Evolutionary conservation across 257 asterid genomes (phyloP).

Genomic region (Solanum sparsipilum): DNA sequence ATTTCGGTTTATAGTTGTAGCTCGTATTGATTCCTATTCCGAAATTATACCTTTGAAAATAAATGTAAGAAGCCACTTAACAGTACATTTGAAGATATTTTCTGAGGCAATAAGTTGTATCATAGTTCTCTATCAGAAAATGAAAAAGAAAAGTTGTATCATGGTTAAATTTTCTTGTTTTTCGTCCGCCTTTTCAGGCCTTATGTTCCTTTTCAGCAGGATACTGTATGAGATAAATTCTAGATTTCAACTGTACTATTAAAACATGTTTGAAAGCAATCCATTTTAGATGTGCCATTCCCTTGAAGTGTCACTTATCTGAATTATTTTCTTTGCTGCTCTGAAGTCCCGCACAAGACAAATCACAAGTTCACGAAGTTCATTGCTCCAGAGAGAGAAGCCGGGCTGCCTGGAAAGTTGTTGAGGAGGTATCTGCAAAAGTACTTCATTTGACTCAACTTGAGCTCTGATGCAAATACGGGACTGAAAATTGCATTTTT

Average conservation of each 20-base stretch:
- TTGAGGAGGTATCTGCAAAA: constrained; percentile 50
- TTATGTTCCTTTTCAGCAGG: not conserved
- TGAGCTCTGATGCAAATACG: not conserved
- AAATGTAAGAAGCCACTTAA: not conserved
- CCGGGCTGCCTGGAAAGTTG: constrained; percentile 70
- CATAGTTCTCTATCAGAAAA: not conserved
- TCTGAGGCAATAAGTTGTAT: not conserved
- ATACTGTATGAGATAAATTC: not conserved
- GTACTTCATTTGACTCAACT: not conserved
- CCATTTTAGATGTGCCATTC: not conserved
- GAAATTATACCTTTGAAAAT: not conserved
- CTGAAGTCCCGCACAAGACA: constrained; percentile 38
- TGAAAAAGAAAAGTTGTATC: not conserved
- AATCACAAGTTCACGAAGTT: constrained; percentile 36
- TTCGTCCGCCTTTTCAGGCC: not conserved
- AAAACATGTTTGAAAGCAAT: not conserved
- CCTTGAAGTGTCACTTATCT: not conserved
- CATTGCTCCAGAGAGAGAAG: constrained; percentile 98
- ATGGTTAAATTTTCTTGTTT: not conserved
- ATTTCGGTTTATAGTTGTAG: not conserved
- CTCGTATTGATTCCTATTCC: not conserved
- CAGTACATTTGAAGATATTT: not conserved
- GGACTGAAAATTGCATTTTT: constrained; percentile 3
- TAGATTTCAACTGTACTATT: not conserved
- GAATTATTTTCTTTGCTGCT: constrained; percentile 9